Percentiles rank a stretch among this genome's conserved stretches.
phyloP scores from a whole-genome alignment of 164 flowering plant genomes.

The Kingdonia uniflora region DNA sequence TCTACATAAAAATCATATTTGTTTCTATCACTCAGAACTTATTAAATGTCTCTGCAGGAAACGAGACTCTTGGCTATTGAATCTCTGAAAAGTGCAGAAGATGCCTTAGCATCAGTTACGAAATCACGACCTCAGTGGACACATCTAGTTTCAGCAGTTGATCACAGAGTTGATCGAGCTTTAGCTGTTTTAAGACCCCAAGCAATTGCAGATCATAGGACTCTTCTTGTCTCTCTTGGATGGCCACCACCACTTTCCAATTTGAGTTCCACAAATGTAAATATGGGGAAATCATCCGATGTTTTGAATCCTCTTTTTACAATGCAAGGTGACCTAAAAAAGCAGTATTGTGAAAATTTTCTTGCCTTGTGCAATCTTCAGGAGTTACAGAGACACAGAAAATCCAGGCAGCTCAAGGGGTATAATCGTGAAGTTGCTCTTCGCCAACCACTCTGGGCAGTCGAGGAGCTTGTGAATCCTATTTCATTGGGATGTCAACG shows the following conservation, averaged over 20 bases:
- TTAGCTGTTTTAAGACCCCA: slow-evolving; percentile 88
- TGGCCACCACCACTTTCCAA: slow-evolving; percentile 90
- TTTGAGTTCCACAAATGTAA: slow-evolving; percentile 28
- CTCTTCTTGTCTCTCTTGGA: slow-evolving; percentile 80
- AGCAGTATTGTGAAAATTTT: slow-evolving; percentile 66
- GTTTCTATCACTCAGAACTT: no score
- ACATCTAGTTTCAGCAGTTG: slow-evolving; percentile 77
- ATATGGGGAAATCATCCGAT: slow-evolving; percentile 30
- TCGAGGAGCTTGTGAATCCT: slow-evolving; percentile 96
- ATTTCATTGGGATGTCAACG: slow-evolving; percentile 55
- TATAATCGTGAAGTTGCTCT: slow-evolving; percentile 36
- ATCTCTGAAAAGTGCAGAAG: slow-evolving; percentile 53
- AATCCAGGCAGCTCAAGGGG: slow-evolving; percentile 72
- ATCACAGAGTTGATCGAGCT: slow-evolving; percentile 89
- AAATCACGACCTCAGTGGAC: slow-evolving; percentile 70
- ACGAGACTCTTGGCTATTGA: slow-evolving; percentile 46
- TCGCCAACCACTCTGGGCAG: slow-evolving; percentile 87
- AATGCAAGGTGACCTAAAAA: slow-evolving; percentile 77
- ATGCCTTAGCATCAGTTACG: slow-evolving; percentile 43
- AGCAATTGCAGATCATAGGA: slow-evolving; percentile 82
- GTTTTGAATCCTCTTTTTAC: slow-evolving; percentile 63
- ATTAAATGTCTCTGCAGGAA: slow-evolving; percentile 36
- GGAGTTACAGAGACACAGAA: slow-evolving; percentile 69
- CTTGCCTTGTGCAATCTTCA: slow-evolving; percentile 77
- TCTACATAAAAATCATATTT: no score